Evolutionary conservation across 176 grass and related monocot species (phyloP).

Genomic region (Eremochloa ophiuroides): DNA sequence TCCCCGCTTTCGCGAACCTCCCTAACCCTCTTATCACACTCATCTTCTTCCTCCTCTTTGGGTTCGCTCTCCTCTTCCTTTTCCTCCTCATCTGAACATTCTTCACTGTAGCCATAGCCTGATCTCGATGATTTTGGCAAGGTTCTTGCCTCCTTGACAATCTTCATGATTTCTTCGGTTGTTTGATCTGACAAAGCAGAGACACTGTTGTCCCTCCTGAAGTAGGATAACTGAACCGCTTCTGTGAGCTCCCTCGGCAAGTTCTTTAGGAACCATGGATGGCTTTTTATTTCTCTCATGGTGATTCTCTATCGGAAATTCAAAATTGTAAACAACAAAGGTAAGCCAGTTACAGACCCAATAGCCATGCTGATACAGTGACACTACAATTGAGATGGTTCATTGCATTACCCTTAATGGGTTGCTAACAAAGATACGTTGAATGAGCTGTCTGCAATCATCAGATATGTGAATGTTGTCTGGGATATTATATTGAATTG

Average conservation of each 20-base stretch:
- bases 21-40: constrained; percentile 51
- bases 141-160: constrained; percentile 43
- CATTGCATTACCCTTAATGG: constrained; percentile 44
- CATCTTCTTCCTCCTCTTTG: constrained; percentile 36
- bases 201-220: constrained; percentile 21
- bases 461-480: constrained; percentile 65
- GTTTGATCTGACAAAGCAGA: constrained; percentile 46
- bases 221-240: constrained; percentile 39
- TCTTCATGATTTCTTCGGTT: constrained; percentile 40
- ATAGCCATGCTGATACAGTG: neutral
- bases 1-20: constrained; percentile 42
- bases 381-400: neutral
- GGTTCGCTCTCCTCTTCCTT: constrained; percentile 8
- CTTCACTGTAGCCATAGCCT: constrained; percentile 25
- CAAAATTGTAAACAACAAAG: neutral
- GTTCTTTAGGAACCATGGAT: constrained; percentile 74
- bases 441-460: constrained; percentile 71
- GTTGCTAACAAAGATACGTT: constrained; percentile 62
- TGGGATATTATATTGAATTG: constrained; percentile 75
- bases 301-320: constrained; percentile 50
- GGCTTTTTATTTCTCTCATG: constrained; percentile 59
- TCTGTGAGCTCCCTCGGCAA: constrained; percentile 61
- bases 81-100: constrained; percentile 37
- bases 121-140: constrained; percentile 3
- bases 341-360: neutral